Percentiles rank a stretch among this genome's conserved stretches.
Conservation (phyloP, 2,329 filamentous ascomycete species). For the Cladosporium halotolerans region DNA sequence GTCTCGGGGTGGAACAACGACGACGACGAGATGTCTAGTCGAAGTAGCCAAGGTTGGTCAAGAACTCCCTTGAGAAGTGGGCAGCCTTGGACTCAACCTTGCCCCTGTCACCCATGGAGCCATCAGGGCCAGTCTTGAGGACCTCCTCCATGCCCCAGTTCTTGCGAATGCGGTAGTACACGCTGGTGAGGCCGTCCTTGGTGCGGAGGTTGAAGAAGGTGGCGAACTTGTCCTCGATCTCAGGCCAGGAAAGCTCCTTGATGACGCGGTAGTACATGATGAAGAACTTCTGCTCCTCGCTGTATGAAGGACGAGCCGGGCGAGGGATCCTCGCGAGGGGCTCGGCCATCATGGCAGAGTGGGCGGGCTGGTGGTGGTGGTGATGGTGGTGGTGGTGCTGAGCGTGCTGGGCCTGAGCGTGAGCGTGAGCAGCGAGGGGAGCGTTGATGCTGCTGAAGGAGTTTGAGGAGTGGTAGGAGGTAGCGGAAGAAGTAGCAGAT, state of each 20-base stretch:
- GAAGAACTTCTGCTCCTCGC: constrained; percentile 31
- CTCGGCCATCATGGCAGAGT: constrained; percentile 1
- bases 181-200: constrained; percentile 28
- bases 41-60: constrained; percentile 26
- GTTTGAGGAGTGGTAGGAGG: constrained; percentile 9
- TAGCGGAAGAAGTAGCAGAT: neutral
- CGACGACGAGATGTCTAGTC: constrained; percentile 7
- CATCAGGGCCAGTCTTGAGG: constrained; percentile 25
- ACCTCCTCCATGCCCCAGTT: constrained; percentile 30
- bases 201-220: constrained; percentile 17
- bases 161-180: constrained; percentile 30
- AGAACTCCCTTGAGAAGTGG: constrained; percentile 25
- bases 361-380: constrained; percentile 3
- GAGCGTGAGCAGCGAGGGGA: constrained; percentile 1
- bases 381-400: constrained; percentile 1
- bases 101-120: constrained; percentile 20
- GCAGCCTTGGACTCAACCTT: constrained; percentile 23
- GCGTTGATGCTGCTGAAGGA: constrained; percentile 10
- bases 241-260: constrained; percentile 26
- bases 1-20: neutral
- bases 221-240: constrained; percentile 19
- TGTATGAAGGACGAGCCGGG: constrained; percentile 27
- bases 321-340: constrained; percentile 16
- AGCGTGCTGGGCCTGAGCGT: neutral
- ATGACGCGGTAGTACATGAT: constrained; percentile 24